phyloP scores from a whole-genome alignment of 768 basidiomycete genomes.

The Leccinum truebloodii region DNA sequence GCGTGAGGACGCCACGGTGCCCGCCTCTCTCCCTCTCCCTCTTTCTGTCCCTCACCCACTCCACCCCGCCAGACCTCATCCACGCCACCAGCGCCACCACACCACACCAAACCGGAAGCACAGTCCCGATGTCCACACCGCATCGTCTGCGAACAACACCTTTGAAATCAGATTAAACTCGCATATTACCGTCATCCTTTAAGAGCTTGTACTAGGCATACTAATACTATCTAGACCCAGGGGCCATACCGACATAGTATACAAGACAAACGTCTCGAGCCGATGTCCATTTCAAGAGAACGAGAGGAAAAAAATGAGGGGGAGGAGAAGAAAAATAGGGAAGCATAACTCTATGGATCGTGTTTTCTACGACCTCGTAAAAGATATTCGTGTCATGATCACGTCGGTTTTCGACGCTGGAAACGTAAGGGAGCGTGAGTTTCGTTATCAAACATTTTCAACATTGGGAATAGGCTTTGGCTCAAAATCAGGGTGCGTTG shows the following conservation, averaged over 20 bases:
- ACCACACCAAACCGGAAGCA: too few relatives aligned
- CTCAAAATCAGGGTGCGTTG: neutral
- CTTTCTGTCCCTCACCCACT: too few relatives aligned
- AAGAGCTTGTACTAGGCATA: neutral
- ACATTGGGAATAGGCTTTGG: neutral
- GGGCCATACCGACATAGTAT: slow-evolving; percentile 3
- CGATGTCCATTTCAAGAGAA: slow-evolving; percentile 9
- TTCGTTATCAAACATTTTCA: neutral
- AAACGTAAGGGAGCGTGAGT: slow-evolving; percentile 5
- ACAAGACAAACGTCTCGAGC: slow-evolving; percentile 8
- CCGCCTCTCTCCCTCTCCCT: too few relatives aligned
- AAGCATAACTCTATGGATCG: neutral
- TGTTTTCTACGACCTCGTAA: slow-evolving; percentile 2
- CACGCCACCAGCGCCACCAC: too few relatives aligned
- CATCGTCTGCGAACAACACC: neutral
- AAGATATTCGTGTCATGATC: neutral
- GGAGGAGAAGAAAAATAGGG: too few relatives aligned
- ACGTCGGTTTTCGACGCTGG: neutral
- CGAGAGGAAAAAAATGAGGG: neutral
- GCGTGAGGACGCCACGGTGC: too few relatives aligned
- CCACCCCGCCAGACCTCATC: too few relatives aligned
- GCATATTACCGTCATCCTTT: slow-evolving; percentile 5
- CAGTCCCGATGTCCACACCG: too few relatives aligned
- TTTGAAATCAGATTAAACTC: slow-evolving; percentile 1
- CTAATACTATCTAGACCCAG: slow-evolving; percentile 7